phyloP scores from a whole-genome alignment of 208 protist genomes.

The Crithidia fasciculata region DNA sequence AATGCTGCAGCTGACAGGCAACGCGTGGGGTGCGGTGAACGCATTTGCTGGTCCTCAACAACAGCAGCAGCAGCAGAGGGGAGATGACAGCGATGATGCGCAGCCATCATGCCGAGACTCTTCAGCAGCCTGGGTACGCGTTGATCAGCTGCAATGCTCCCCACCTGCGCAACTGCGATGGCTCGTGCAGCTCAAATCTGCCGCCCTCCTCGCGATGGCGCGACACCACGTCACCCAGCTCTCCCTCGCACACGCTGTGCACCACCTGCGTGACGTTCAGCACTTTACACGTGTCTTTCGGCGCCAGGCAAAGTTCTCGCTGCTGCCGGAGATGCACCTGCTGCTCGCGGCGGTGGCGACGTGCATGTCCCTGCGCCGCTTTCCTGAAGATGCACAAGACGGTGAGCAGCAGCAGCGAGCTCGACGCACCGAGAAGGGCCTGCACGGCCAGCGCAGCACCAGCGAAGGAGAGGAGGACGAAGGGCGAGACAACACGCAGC shows the following conservation, averaged over 20 bases:
- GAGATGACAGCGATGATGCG: background rate
- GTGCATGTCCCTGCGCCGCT: conserved; percentile 46
- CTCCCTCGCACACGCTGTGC: conserved; percentile 29
- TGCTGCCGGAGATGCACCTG: conserved; percentile 52
- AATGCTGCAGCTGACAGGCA: conserved; percentile 31
- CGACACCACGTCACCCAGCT: conserved; percentile 49
- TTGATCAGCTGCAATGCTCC: conserved; percentile 22
- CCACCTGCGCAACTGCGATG: conserved; percentile 44
- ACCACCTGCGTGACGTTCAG: conserved; percentile 42
- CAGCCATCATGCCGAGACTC: background rate
- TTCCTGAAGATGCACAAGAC: conserved; percentile 14
- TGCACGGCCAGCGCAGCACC: background rate
- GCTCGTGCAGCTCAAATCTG: conserved; percentile 60
- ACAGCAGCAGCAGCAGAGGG: background rate
- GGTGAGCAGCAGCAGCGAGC: background rate
- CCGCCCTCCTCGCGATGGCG: conserved; percentile 49
- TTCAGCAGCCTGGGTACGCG: background rate
- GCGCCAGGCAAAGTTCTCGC: conserved; percentile 34
- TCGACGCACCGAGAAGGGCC: too few relatives aligned
- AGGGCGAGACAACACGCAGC: too few relatives aligned
- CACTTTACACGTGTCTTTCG: conserved; percentile 56
- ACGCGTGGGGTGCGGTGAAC: conserved; percentile 15
- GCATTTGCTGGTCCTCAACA: too few relatives aligned
- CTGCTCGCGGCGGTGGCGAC: conserved; percentile 47
- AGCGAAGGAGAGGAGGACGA: background rate